Conservation (phyloP, 2,329 filamentous ascomycete genomes). For the Fusarium chlamydosporum region DNA sequence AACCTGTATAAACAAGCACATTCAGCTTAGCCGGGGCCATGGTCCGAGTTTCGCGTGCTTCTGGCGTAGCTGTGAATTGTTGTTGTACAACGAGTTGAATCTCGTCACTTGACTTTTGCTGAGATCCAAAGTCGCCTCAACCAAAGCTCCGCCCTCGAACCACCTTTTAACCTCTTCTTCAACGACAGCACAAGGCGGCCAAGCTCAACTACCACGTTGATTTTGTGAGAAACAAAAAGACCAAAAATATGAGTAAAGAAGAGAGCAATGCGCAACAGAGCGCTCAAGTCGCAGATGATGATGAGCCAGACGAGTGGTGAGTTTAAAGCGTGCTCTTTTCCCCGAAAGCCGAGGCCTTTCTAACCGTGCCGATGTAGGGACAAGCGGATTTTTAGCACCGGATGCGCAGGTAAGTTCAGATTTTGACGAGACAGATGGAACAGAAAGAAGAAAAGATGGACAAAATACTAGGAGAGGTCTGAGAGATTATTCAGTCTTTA, state of each 20-base stretch:
- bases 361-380: conserved; percentile 74
- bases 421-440: not conserved
- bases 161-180: conserved; percentile 38
- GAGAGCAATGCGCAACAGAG: conserved; percentile 59
- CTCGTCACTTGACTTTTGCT: conserved; percentile 48
- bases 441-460: not conserved
- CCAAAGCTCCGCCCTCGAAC: conserved; percentile 46
- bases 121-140: conserved; percentile 26
- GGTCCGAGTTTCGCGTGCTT: conserved; percentile 24
- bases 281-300: conserved; percentile 63
- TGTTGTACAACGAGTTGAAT: conserved; percentile 1
- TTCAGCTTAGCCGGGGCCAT: conserved; percentile 84
- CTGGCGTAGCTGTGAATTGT: conserved; percentile 4
- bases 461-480: not conserved
- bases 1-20: conserved; percentile 92
- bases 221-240: conserved; percentile 50
- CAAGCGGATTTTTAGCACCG: conserved; percentile 96
- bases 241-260: conserved; percentile 64
- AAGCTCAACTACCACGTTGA: not conserved
- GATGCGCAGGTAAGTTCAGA: conserved; percentile 79
- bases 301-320: conserved; percentile 97
- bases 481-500: not conserved
- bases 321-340: conserved; percentile 46
- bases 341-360: conserved; percentile 48
- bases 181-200: conserved; percentile 16